Percentiles rank a stretch among this genome's conserved stretches.
Conservation (phyloP, 495 filamentous ascomycete genomes). For the Aspergillus carlsbadensis region DNA sequence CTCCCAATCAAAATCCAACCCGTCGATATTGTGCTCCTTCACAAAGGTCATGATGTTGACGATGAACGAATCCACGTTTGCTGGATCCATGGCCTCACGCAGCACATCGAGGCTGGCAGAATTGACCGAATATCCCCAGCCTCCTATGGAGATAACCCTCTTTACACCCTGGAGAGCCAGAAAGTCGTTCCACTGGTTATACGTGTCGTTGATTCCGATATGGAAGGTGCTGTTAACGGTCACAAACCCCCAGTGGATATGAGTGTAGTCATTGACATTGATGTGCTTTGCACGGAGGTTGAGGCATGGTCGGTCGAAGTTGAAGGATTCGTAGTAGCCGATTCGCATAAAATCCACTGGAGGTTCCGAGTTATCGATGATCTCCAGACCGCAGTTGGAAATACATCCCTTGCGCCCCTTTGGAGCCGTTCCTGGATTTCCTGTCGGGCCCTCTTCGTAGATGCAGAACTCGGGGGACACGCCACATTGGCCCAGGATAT, state of each 20-base stretch:
- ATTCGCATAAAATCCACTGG: constrained; percentile 8
- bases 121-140: constrained; percentile 45
- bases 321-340: constrained; percentile 12
- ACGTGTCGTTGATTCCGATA: constrained; percentile 23
- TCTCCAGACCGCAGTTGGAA: constrained; percentile 9
- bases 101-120: constrained; percentile 34
- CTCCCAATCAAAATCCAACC: constrained; percentile 45
- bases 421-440: constrained; percentile 13
- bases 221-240: constrained; percentile 28
- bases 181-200: constrained; percentile 29
- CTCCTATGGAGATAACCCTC: constrained; percentile 46
- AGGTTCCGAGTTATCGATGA: background rate
- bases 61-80: constrained; percentile 34
- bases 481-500: constrained; percentile 5
- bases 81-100: constrained; percentile 31
- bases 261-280: constrained; percentile 30
- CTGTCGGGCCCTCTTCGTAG: constrained; percentile 5
- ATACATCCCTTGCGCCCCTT: constrained; percentile 9
- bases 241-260: constrained; percentile 48
- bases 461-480: constrained; percentile 10
- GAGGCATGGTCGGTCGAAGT: constrained; percentile 24
- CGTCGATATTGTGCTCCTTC: constrained; percentile 32
- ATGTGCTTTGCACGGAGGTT: constrained; percentile 12
- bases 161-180: constrained; percentile 22
- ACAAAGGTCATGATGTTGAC: constrained; percentile 37